A percentile compares a stretch with the other conserved stretches of the same genome.
These are phyloP conservation scores for Cercospora janseana DNA, from an alignment of 2,329 filamentous ascomycete species.

Conservation along the genomic window DNA sequence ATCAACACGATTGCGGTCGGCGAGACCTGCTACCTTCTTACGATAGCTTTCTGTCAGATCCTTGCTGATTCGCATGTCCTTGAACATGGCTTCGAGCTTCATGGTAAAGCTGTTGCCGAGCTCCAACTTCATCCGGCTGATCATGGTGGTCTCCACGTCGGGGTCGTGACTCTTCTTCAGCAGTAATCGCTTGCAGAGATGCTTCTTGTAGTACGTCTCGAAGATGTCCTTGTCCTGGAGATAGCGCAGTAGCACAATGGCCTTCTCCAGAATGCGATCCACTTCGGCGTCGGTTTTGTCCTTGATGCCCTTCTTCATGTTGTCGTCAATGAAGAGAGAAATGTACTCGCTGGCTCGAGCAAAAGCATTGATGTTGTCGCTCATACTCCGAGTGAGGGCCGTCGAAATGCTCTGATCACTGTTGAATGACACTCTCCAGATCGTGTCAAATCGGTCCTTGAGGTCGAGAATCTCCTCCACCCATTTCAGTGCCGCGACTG, in stretches of 20 bases:
- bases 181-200: conserved; percentile 81
- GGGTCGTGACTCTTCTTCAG: conserved; percentile 87
- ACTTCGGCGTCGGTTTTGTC: conserved; percentile 88
- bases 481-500: conserved; percentile 86
- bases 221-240: conserved; percentile 91
- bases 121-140: conserved; percentile 94
- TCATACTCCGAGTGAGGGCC: conserved; percentile 80
- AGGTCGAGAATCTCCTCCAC: conserved; percentile 83
- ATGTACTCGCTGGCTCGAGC: conserved; percentile 82
- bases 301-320: conserved; percentile 88
- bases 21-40: conserved; percentile 61
- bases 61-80: conserved; percentile 84
- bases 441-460: conserved; percentile 83
- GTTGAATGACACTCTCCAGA: conserved; percentile 71
- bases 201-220: conserved; percentile 97
- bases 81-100: conserved; percentile 97
- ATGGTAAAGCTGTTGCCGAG: conserved; percentile 90
- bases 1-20: conserved; percentile 66
- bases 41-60: conserved; percentile 79
- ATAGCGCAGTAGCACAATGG: conserved; percentile 82
- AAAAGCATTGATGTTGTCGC: conserved; percentile 90
- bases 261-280: conserved; percentile 80
- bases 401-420: conserved; percentile 76
- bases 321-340: conserved; percentile 95
- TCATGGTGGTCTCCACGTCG: conserved; percentile 93